Conservation (phyloP, 768 basidiomycete genomes). For the Boletus rubescentipes region DNA sequence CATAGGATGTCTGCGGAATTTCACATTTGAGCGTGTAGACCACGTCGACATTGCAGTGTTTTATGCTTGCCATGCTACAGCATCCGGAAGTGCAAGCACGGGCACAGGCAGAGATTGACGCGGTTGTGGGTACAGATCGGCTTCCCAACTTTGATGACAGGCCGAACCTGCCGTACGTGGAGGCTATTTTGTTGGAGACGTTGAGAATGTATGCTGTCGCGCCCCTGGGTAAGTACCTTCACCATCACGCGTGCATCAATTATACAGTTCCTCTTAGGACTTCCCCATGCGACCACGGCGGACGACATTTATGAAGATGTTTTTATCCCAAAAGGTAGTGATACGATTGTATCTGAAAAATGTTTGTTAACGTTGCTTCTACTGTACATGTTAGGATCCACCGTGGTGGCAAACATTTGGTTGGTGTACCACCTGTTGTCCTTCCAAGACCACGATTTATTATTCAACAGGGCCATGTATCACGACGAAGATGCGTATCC, state of each 20-base stretch:
- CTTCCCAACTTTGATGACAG: slow-evolving; percentile 28
- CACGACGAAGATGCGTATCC: slow-evolving; percentile 12
- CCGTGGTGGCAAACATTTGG: slow-evolving; percentile 23
- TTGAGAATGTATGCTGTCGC: slow-evolving; percentile 29
- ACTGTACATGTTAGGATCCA: slow-evolving; percentile 13
- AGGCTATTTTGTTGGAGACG: slow-evolving; percentile 31
- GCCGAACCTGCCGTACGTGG: slow-evolving; percentile 27
- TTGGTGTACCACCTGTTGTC: not conserved
- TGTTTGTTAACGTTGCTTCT: too few relatives aligned
- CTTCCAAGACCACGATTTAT: not conserved
- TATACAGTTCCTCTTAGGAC: not conserved
- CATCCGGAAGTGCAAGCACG: slow-evolving; percentile 32
- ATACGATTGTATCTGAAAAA: not conserved
- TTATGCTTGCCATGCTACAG: slow-evolving; percentile 33
- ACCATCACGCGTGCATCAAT: not conserved
- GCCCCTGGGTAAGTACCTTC: slow-evolving; percentile 24
- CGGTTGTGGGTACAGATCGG: slow-evolving; percentile 27
- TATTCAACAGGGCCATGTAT: slow-evolving; percentile 13
- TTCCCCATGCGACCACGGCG: slow-evolving; percentile 19
- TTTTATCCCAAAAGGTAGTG: slow-evolving; percentile 27
- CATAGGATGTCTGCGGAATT: not conserved
- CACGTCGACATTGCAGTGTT: slow-evolving; percentile 13
- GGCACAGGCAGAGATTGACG: slow-evolving; percentile 32
- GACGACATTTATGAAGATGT: slow-evolving; percentile 18
- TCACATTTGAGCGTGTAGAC: slow-evolving; percentile 8